Evolutionary conservation across 108 stramenopile genomes (phyloP).

Genomic region (Parietichytrium sp.): DNA sequence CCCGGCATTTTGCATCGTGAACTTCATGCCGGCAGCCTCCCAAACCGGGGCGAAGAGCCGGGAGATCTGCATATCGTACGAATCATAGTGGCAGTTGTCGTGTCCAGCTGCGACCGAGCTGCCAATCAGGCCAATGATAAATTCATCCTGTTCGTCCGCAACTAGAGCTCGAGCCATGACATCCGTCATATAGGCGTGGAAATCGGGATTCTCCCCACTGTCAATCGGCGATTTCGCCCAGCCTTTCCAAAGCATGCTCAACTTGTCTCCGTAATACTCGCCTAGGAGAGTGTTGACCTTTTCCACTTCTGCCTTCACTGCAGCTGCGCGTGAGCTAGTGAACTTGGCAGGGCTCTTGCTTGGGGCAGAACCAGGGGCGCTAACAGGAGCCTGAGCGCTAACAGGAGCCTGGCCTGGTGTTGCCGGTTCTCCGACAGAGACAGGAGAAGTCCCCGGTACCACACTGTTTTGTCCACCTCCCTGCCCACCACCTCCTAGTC

Average conservation of each 20-base stretch:
- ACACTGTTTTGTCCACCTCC: too few relatives aligned
- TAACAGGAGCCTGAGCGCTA: not conserved
- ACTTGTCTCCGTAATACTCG: constrained; percentile 51
- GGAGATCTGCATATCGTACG: constrained; percentile 58
- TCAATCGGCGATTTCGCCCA: constrained; percentile 47
- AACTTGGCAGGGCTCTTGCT: not conserved
- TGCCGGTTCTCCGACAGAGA: not conserved
- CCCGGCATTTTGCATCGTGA: constrained; percentile 57
- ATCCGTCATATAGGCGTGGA: constrained; percentile 47
- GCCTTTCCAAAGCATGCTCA: constrained; percentile 45
- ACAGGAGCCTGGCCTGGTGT: not conserved
- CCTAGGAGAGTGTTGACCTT: constrained; percentile 46
- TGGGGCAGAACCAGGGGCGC: not conserved
- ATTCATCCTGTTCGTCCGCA: constrained; percentile 48
- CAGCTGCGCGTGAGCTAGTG: not conserved
- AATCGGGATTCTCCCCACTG: constrained; percentile 36
- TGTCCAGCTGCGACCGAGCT: constrained; percentile 61
- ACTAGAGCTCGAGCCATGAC: constrained; percentile 61
- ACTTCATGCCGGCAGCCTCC: constrained; percentile 49
- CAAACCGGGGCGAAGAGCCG: constrained; percentile 50
- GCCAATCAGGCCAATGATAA: constrained; percentile 59
- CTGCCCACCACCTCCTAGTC: too few relatives aligned
- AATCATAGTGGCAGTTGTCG: constrained; percentile 60
- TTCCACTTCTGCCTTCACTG: constrained; percentile 35
- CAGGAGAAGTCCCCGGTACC: not conserved